phyloP scores from a whole-genome alignment of 2,329 filamentous ascomycete genomes.

The Monosporascus sp. region DNA sequence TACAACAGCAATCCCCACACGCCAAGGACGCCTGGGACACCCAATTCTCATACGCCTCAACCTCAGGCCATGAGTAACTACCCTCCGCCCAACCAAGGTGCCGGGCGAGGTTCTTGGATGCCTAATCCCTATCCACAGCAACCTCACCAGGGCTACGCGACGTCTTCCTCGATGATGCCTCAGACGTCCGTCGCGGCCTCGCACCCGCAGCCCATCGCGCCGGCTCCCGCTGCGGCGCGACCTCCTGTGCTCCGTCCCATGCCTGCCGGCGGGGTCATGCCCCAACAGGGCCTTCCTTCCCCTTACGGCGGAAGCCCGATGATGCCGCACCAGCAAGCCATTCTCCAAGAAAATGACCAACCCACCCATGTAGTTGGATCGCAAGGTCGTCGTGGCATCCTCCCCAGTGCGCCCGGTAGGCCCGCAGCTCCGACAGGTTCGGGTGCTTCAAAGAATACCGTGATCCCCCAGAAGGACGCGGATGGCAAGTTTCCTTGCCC shows the following conservation, averaged over 20 bases:
- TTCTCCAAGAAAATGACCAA: conserved; percentile 53
- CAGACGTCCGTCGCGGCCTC: conserved; percentile 61
- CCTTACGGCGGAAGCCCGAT: conserved; percentile 54
- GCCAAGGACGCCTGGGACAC: conserved; percentile 57
- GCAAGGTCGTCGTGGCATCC: conserved; percentile 83
- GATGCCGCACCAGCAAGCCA: conserved; percentile 49
- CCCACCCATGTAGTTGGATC: conserved; percentile 92
- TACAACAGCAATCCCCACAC: conserved; percentile 58
- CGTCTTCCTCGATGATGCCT: conserved; percentile 57
- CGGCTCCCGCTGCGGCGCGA: conserved; percentile 56
- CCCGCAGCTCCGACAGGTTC: conserved; percentile 71
- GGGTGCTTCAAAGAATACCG: conserved; percentile 66
- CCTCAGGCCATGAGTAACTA: conserved; percentile 33
- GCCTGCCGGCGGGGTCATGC: conserved; percentile 60
- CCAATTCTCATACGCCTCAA: conserved; percentile 41
- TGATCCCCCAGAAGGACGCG: conserved; percentile 89
- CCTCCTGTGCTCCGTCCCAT: conserved; percentile 63
- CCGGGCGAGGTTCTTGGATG: conserved; percentile 46
- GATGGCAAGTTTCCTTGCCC: conserved; percentile 98
- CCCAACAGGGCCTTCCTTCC: conserved; percentile 50
- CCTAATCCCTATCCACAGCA: conserved; percentile 45
- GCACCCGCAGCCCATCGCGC: conserved; percentile 71
- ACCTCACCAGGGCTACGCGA: conserved; percentile 48
- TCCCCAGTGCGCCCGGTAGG: conserved; percentile 84
- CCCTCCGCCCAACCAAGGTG: conserved; percentile 41